phyloP scores from a whole-genome alignment of 345 rosid species.

The Microthlaspi erraticum region DNA sequence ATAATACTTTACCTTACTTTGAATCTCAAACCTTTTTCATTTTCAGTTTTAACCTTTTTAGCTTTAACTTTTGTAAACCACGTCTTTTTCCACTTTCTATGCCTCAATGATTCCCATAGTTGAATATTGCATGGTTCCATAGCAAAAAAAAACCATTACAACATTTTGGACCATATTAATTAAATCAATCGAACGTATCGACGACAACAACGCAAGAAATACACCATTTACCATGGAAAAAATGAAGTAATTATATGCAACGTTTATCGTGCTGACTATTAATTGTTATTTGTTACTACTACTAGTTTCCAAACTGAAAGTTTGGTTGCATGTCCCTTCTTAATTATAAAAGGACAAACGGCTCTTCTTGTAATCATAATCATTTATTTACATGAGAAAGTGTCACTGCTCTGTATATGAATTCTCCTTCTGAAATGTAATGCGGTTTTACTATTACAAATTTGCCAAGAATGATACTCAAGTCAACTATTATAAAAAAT shows the following conservation, averaged over 20 bases:
- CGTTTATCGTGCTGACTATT: conserved; percentile 1
- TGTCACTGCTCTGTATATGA: not conserved
- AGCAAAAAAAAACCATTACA: not conserved
- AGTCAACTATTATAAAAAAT: not conserved
- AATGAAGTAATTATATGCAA: not conserved
- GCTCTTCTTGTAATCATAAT: conserved; percentile 21
- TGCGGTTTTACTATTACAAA: conserved; percentile 1
- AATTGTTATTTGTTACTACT: no score
- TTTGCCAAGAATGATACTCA: not conserved
- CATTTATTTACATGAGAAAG: not conserved
- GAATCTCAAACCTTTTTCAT: conserved; percentile 39
- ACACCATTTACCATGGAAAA: not conserved
- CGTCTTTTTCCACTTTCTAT: conserved; percentile 38
- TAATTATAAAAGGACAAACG: conserved; percentile 17
- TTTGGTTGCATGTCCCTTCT: conserved; percentile 13
- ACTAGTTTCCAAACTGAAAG: conserved; percentile 1
- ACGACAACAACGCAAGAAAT: not conserved
- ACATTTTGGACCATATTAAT: not conserved
- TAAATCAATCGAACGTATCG: not conserved
- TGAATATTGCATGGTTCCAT: conserved; percentile 27
- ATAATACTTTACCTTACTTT: conserved; percentile 29
- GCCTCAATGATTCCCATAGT: conserved; percentile 33
- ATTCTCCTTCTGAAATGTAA: not conserved
- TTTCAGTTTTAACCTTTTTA: conserved; percentile 16
- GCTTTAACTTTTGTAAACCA: conserved; percentile 31